Evolutionary conservation across 495 filamentous ascomycete genomes (phyloP).

Genomic region (Talaromyces wortmannii): DNA sequence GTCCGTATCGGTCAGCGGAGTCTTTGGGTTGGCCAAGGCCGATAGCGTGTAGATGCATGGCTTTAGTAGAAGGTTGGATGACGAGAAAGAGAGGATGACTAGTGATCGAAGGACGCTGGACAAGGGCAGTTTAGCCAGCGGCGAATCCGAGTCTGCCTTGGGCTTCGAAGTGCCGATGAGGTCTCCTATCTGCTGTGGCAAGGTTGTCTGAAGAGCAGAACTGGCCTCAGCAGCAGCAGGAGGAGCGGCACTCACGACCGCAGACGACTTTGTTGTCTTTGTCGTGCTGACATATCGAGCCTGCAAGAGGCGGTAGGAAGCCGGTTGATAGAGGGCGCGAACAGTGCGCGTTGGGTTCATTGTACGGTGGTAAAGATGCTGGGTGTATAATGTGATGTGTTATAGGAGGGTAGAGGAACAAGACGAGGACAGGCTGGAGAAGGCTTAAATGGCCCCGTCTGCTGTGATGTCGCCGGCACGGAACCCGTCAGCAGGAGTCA

Average conservation of each 20-base stretch:
- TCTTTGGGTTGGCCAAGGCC: slow-evolving; percentile 62
- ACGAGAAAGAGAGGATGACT: slow-evolving; percentile 72
- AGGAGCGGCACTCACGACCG: not conserved
- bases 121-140: slow-evolving; percentile 67
- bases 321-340: not conserved
- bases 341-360: slow-evolving; percentile 2
- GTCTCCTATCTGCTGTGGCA: not conserved
- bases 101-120: slow-evolving; percentile 70
- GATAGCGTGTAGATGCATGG: slow-evolving; percentile 65
- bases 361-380: not conserved
- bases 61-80: slow-evolving; percentile 63
- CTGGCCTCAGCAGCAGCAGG: not conserved
- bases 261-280: slow-evolving; percentile 2
- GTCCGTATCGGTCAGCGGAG: slow-evolving; percentile 37
- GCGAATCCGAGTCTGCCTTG: slow-evolving; percentile 18
- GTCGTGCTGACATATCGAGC: slow-evolving; percentile 2
- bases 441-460: not conserved
- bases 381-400: not conserved
- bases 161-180: not conserved
- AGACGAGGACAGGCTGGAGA: not conserved
- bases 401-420: not conserved
- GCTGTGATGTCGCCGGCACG: no score
- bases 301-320: not conserved
- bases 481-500: no score
- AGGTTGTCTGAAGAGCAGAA: not conserved